phyloP scores from a whole-genome alignment of 805 yeast genomes.

The Lachancea sp. region DNA sequence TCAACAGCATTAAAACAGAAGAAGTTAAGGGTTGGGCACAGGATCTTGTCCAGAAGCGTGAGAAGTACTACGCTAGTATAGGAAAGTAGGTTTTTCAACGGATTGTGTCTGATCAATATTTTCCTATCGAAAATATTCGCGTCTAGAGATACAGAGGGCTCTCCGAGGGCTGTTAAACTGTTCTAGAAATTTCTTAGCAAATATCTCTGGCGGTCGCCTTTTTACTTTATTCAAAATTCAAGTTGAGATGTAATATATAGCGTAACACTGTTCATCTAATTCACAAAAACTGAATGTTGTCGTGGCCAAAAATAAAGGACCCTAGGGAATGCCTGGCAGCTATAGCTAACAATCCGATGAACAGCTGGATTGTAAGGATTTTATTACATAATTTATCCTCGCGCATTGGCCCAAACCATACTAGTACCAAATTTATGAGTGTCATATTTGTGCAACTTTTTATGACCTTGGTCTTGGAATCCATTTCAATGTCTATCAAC shows the following conservation, averaged over 20 bases:
- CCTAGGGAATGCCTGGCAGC: slow-evolving; percentile 77
- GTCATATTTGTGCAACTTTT: slow-evolving; percentile 73
- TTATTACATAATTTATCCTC: slow-evolving; percentile 68
- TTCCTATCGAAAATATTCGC: too few relatives aligned
- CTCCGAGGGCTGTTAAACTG: too few relatives aligned
- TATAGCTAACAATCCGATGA: slow-evolving; percentile 60
- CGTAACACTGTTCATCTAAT: background rate
- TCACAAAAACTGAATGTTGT: slow-evolving; percentile 49
- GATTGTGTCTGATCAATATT: too few relatives aligned
- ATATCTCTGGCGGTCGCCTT: too few relatives aligned
- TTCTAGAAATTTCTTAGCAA: too few relatives aligned
- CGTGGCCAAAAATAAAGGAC: slow-evolving; percentile 80
- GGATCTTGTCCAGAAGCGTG: slow-evolving; percentile 45
- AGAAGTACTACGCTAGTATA: slow-evolving; percentile 33
- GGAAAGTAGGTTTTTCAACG: too few relatives aligned
- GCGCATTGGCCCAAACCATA: slow-evolving; percentile 84
- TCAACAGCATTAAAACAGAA: slow-evolving; percentile 55
- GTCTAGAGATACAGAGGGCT: too few relatives aligned
- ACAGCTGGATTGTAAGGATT: slow-evolving; percentile 57
- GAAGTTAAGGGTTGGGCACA: slow-evolving; percentile 69
- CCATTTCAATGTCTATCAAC: slow-evolving; percentile 42
- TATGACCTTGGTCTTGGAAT: slow-evolving; percentile 29
- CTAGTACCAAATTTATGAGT: slow-evolving; percentile 71
- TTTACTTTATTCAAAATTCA: background rate
- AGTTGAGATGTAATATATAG: background rate